A percentile compares a stretch with the other conserved stretches of the same genome.
Conservation (phyloP, 2,329 filamentous ascomycete species). For the Aspergillus fijiensis region DNA sequence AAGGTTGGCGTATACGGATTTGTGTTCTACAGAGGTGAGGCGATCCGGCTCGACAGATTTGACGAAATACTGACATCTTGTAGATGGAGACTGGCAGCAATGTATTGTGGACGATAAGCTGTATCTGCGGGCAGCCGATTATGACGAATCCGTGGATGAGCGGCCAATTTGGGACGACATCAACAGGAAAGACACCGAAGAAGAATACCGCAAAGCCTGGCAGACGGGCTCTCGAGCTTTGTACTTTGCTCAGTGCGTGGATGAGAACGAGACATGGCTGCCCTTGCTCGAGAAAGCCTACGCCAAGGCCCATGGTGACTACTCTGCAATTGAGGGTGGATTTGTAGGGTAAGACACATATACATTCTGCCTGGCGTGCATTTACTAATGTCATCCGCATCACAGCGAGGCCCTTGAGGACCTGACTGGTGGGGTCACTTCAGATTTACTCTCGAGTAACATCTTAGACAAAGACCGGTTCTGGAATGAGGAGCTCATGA, state of each 20-base stretch:
- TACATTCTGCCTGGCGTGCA: neutral
- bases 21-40: slow-evolving; percentile 68
- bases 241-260: slow-evolving; percentile 18
- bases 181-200: slow-evolving; percentile 69
- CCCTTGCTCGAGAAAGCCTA: slow-evolving; percentile 20
- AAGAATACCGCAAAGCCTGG: slow-evolving; percentile 68
- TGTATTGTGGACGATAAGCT: slow-evolving; percentile 91
- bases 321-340: slow-evolving; percentile 70
- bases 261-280: slow-evolving; percentile 20
- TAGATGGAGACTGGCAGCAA: slow-evolving; percentile 86
- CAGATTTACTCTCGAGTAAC: slow-evolving; percentile 47
- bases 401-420: slow-evolving; percentile 58
- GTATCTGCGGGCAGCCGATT: slow-evolving; percentile 77
- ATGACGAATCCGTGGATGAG: slow-evolving; percentile 75
- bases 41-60: neutral
- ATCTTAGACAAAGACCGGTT: slow-evolving; percentile 70
- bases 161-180: slow-evolving; percentile 72
- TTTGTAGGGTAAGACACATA: slow-evolving; percentile 57
- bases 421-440: slow-evolving; percentile 54
- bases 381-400: slow-evolving; percentile 1
- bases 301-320: slow-evolving; percentile 75
- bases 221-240: slow-evolving; percentile 74
- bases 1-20: slow-evolving; percentile 80
- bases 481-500: slow-evolving; percentile 77
- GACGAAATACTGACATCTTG: neutral